Base-by-base conservation (phyloP, 345 rosid genomes). In the Kandelia obovata region DNA sequence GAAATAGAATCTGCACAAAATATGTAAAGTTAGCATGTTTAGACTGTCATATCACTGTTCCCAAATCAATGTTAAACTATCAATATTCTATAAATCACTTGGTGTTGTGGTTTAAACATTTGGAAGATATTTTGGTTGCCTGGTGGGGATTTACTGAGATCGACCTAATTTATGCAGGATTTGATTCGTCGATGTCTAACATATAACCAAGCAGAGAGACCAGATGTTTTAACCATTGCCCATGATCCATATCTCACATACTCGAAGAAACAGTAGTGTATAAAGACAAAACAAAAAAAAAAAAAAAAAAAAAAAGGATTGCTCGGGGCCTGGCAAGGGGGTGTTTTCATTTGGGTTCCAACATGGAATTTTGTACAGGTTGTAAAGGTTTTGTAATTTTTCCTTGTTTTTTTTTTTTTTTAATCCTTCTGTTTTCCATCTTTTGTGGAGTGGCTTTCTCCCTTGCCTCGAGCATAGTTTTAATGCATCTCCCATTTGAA, bases 161-260 rank as follows among this genome's bases (percentile, higher is more conserved):
- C 49, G 13, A 13, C 49, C 28, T 56, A 25, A 56, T 56, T 35
- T 58, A 39, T 32, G 82, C 86, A 95, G 97, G 99, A 95, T 10
- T 78, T 95, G 79, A 92, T 95, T 76, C 90, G 98, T 13, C 81
- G 91, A 65, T 95, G 98, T 85, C 82, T 95, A 67, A 87, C 94
- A 3, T 95, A 95, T 75, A 89, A 87, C 79, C 99, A 95, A 77
- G 77, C 82, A 0, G 99, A 95, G 30, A 86, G 99, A 80, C 96
- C 91, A 1, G 97, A 95, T 71, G 99, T 95, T 67, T 79, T 92
- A 61, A 82, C 92, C 19, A 73, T 88, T 79, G 94, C 97, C 32
- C 90, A 90, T 58, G 99, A 95, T 75, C 85, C 92, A 20, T 95
- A 92, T 79, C 93, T 89, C 53, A 85, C 90, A 58, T 89, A 84